These are phyloP conservation scores for Ogataea pilisensis DNA, from an alignment of 805 yeast genomes.

Conservation along the genomic window DNA sequence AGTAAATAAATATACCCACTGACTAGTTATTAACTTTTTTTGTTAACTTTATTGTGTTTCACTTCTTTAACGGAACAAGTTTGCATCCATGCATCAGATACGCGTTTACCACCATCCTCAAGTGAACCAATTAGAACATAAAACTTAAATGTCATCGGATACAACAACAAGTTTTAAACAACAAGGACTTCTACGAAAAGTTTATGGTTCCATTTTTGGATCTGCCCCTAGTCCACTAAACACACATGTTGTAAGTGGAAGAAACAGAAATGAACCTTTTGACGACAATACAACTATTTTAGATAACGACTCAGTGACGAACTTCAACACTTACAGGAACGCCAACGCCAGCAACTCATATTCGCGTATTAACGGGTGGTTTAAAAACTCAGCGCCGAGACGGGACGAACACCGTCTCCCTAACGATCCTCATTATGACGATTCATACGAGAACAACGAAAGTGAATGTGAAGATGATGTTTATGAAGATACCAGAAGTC, in stretches of 20 bases:
- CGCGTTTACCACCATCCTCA: neutral
- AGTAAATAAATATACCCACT: no score
- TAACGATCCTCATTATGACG: slow-evolving; percentile 30
- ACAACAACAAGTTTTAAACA: slow-evolving; percentile 1
- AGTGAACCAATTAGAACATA: no score
- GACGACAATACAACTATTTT: neutral
- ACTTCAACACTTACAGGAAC: slow-evolving; percentile 11
- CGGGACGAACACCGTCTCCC: slow-evolving; percentile 9
- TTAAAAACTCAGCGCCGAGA: neutral
- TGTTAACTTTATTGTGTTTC: no score
- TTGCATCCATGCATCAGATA: no score
- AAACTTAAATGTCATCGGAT: neutral
- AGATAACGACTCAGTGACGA: slow-evolving; percentile 9
- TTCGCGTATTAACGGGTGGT: no score
- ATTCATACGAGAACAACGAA: slow-evolving; percentile 24
- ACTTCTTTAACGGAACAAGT: no score
- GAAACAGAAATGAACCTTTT: neutral
- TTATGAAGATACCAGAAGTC: slow-evolving; percentile 17
- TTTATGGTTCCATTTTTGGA: slow-evolving; percentile 17
- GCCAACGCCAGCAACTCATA: slow-evolving; percentile 13
- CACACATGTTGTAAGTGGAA: slow-evolving; percentile 8
- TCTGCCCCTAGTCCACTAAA: slow-evolving; percentile 14
- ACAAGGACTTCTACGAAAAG: slow-evolving; percentile 18
- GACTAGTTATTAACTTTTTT: no score
- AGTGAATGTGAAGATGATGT: slow-evolving; percentile 29